Percentiles rank a stretch among this genome's conserved stretches.
These are phyloP conservation scores for Oxytropis ochrocephala DNA, from an alignment of 306 rosid genomes.

Conservation along the genomic window DNA sequence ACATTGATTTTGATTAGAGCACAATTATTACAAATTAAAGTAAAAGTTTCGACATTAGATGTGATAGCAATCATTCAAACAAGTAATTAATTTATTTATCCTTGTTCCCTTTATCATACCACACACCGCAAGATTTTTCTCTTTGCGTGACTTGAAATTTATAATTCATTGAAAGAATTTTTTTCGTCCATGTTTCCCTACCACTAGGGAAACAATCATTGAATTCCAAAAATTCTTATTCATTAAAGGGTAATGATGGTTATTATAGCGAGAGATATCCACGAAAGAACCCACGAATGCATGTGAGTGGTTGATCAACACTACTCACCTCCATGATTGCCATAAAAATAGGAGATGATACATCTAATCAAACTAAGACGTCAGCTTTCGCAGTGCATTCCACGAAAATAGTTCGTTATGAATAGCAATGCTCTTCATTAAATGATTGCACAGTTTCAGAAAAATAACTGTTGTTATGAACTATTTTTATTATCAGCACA, in stretches of 20 bases:
- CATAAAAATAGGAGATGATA: too few species aligned
- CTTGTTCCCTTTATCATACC: conserved; percentile 9
- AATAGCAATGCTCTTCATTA: too few species aligned
- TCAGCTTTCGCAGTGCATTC: too few species aligned
- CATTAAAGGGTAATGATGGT: too few species aligned
- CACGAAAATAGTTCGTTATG: too few species aligned
- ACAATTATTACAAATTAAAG: too few species aligned
- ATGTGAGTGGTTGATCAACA: too few species aligned
- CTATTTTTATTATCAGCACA: not conserved
- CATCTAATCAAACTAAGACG: too few species aligned
- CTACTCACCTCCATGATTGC: too few species aligned
- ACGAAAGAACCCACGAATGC: too few species aligned
- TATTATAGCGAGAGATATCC: too few species aligned
- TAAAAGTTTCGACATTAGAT: not conserved
- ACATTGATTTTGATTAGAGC: too few species aligned
- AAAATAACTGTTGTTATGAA: not conserved
- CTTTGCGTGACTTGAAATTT: not conserved
- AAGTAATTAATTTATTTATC: not conserved
- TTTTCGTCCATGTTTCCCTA: not conserved
- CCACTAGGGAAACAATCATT: not conserved
- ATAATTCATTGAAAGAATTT: not conserved
- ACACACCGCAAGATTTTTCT: not conserved
- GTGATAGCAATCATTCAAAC: not conserved
- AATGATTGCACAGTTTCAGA: not conserved
- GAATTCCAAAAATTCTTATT: not conserved